These are phyloP conservation scores for Pichia sorboxylosa DNA, from an alignment of 1,139 yeast species.

Conservation along the genomic window DNA sequence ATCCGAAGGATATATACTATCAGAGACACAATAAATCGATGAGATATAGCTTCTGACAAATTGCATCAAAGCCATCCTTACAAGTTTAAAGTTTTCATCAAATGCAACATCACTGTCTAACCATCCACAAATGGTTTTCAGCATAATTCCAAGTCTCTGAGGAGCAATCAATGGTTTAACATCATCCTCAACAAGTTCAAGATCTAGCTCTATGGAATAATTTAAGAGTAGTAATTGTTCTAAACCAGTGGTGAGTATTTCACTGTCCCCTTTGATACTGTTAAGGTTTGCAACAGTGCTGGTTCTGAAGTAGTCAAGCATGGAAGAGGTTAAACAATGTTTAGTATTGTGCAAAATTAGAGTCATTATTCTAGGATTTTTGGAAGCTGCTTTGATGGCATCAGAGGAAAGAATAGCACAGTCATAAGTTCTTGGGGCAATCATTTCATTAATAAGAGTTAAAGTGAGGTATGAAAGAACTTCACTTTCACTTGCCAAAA, in stretches of 20 bases:
- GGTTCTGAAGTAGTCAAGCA: constrained; percentile 45
- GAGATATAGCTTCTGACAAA: constrained; percentile 28
- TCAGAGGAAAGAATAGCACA: too few species aligned
- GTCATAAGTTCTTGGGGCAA: too few species aligned
- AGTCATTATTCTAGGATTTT: constrained; percentile 28
- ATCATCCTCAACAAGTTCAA: constrained; percentile 18
- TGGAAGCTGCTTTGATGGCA: too few species aligned
- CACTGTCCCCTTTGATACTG: constrained; percentile 33
- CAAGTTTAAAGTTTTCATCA: constrained; percentile 38
- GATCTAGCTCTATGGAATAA: constrained; percentile 32
- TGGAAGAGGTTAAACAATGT: constrained; percentile 16
- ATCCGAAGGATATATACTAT: constrained; percentile 22
- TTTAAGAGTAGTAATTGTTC: constrained; percentile 38
- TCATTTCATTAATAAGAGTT: too few species aligned
- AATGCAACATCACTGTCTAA: constrained; percentile 51
- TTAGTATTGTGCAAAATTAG: constrained; percentile 31
- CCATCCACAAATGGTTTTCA: constrained; percentile 44
- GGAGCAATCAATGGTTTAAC: constrained; percentile 35
- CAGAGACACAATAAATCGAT: constrained; percentile 18
- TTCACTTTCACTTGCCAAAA: too few species aligned
- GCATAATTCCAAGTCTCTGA: constrained; percentile 50
- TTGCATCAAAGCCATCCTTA: constrained; percentile 42
- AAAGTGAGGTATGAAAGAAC: too few species aligned
- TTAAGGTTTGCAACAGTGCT: constrained; percentile 54
- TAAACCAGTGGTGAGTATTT: constrained; percentile 33